These are phyloP conservation scores for Tuber indicum DNA, from an alignment of 495 filamentous ascomycete genomes.

Conservation along the genomic window DNA sequence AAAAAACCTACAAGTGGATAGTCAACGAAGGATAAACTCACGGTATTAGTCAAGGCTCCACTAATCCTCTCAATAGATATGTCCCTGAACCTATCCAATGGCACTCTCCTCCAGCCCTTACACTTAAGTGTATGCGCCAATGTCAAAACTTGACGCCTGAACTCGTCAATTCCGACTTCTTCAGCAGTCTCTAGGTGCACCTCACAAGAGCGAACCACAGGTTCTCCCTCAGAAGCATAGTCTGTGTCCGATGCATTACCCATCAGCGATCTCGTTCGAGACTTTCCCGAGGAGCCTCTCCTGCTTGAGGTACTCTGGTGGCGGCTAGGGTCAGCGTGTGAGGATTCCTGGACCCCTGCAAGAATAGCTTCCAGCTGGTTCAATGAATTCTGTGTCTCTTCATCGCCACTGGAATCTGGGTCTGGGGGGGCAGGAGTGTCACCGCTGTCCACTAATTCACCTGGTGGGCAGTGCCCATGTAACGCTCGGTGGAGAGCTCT, in stretches of 20 bases:
- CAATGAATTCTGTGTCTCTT: slow-evolving; percentile 21
- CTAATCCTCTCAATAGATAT: slow-evolving; percentile 81
- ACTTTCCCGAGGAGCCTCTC: slow-evolving; percentile 10
- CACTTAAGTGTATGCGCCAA: slow-evolving; percentile 80
- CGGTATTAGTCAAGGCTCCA: slow-evolving; percentile 90
- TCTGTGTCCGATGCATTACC: slow-evolving; percentile 35
- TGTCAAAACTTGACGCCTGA: slow-evolving; percentile 86
- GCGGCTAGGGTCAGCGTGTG: neutral
- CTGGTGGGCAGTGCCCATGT: neutral
- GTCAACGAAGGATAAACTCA: slow-evolving; percentile 43
- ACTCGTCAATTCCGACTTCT: slow-evolving; percentile 45
- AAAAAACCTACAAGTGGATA: neutral
- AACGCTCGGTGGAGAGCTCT: slow-evolving; percentile 4
- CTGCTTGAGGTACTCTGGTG: slow-evolving; percentile 8
- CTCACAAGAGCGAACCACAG: slow-evolving; percentile 36
- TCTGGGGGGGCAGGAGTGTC: slow-evolving; percentile 7
- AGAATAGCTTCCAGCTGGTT: slow-evolving; percentile 29
- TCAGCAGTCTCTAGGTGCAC: slow-evolving; percentile 34
- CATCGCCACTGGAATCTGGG: slow-evolving; percentile 25
- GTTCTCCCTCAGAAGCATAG: slow-evolving; percentile 38
- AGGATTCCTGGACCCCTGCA: slow-evolving; percentile 12
- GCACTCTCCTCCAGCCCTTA: slow-evolving; percentile 80
- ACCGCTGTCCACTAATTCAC: neutral
- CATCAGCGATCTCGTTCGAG: slow-evolving; percentile 20
- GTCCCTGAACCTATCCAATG: slow-evolving; percentile 61